Base-by-base conservation (phyloP, 2,329 filamentous ascomycete genomes). In the Penicillium vulpinum region DNA sequence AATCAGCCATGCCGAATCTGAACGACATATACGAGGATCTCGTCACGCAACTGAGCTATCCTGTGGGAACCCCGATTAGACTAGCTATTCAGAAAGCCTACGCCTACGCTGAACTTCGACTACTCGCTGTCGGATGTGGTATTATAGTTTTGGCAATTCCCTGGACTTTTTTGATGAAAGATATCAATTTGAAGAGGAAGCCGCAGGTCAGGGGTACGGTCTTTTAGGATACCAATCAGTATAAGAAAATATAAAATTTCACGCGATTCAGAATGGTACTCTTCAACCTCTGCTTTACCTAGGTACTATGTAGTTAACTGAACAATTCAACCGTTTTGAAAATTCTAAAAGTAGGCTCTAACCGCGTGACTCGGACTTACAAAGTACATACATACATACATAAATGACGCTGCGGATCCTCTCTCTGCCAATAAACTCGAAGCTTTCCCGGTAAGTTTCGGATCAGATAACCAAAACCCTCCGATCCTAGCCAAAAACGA, bases 21-120 rank as follows among this genome's bases (percentile, higher is more conserved):
- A 54, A 61, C 6, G 26, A 21, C 6, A 64, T 64, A 11, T 64
- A 64, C 26, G 62, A 63, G 24, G 48, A 58, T 48, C 40, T 64
- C n/a, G 24, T 35, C 13, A 54, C 43, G 3, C 62, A 64, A 44
- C 46, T 51, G 5, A 56, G 31, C 24, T 64, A 64, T 24, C 39
- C 55, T 18, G 51, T 81, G 8, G 85, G 84, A 1, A 80, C 72
- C 8, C 74, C 78, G 0, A 79, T 78, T 21, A 72, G 86, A 2
- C 66, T 75, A 10, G 85, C 81, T 0, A 88, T 90, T 59, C 81
- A 85, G 49, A 71, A 75, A 10, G 84, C 87, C 0, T 90, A 90
- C 62, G 81, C 75, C 2, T 78, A 83, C 39, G 76, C 81, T 0
- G 82, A 84, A 70, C 73, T 74, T 6, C 72, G 77, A 35, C 83